Evolutionary conservation across 2,329 filamentous ascomycete species (phyloP), one percentile per base, ranked within the genome.

Genomic region (Metarhizium robertsii): DNA sequence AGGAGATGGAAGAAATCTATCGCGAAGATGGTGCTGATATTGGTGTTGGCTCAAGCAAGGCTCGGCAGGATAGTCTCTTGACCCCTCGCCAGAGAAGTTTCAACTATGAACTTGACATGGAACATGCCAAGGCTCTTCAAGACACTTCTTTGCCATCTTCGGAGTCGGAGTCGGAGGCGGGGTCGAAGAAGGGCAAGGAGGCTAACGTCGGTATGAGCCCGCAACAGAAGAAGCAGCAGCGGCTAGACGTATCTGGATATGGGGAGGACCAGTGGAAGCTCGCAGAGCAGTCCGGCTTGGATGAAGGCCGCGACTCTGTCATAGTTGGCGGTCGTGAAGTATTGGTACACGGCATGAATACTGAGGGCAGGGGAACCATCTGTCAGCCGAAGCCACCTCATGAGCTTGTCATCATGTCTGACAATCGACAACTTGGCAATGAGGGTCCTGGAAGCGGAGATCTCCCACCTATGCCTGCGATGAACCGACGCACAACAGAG

Each of bases 211-310:
- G 57, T 30, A 40, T 52, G 45, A 52, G 50, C 16, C 34, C 36
- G 6, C 46, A 57, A 32, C 50, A 47, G 13, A 87, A 87, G 62
- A 63, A 75, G 5, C 77, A 79, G 36, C 87, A 92, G 65, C 78
- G 81, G 56, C 79, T 84, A 55, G 92, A 96, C 65, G 84, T 96
- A 25, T 84, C 85, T 53, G 92, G 92, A 0, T 82, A 85, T 56
- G 91, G 91, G 1, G 65, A 76, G 4, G 92, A 97, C 66, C 83
- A 85, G 54, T 88, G 92, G 84, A 84, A 84, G 59, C 74, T 73
- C 29, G 81, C 87, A 20, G 77, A 86, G 60, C 73, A 80, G 58
- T 75, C 79, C 38, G 86, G 84, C 2, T 65, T 80, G 29, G 82
- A 82, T 51, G 75, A 76, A 43, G 87, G 83, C 3, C 82, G 88